Percentiles rank a stretch among this genome's conserved stretches.
These are phyloP conservation scores for Centaurea solstitialis DNA, from an alignment of 129 eudicot genomes.

Conservation along the genomic window DNA sequence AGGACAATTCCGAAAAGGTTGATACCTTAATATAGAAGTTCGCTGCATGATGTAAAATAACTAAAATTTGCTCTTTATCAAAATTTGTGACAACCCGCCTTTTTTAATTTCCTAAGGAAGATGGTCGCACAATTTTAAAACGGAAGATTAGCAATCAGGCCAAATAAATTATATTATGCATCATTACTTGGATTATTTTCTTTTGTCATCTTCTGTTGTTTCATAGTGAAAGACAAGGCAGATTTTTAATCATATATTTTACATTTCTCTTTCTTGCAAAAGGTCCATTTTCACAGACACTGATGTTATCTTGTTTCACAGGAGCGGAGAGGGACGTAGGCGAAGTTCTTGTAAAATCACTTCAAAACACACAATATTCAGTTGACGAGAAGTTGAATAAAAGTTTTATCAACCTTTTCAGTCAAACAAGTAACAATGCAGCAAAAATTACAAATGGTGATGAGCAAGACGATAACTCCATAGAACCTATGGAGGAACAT, in stretches of 20 bases:
- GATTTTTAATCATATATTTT: neutral
- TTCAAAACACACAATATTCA: constrained; percentile 74
- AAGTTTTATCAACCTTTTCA: constrained; percentile 69
- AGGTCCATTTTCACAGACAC: neutral
- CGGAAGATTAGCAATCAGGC: neutral
- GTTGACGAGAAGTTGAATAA: constrained; percentile 68
- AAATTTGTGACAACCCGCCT: neutral
- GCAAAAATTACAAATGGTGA: constrained; percentile 36
- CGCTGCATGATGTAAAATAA: neutral
- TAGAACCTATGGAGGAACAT: constrained; percentile 45
- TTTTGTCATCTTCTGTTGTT: neutral
- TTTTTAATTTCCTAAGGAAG: neutral
- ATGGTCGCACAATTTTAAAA: neutral
- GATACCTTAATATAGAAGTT: neutral
- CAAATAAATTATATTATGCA: neutral
- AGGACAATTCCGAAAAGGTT: constrained; percentile 56
- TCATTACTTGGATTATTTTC: neutral
- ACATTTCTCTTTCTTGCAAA: neutral
- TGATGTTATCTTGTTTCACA: constrained; percentile 30
- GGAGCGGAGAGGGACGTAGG: constrained; percentile 82
- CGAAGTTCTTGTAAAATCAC: constrained; percentile 76
- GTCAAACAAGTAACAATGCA: constrained; percentile 34
- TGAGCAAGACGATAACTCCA: constrained; percentile 22
- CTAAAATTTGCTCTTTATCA: neutral
- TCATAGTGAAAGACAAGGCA: no score